Evolutionary conservation across 176 grass and related monocot genomes (phyloP), one percentile per base, ranked within the genome.

Genomic region (Coix lacrymajobi): DNA sequence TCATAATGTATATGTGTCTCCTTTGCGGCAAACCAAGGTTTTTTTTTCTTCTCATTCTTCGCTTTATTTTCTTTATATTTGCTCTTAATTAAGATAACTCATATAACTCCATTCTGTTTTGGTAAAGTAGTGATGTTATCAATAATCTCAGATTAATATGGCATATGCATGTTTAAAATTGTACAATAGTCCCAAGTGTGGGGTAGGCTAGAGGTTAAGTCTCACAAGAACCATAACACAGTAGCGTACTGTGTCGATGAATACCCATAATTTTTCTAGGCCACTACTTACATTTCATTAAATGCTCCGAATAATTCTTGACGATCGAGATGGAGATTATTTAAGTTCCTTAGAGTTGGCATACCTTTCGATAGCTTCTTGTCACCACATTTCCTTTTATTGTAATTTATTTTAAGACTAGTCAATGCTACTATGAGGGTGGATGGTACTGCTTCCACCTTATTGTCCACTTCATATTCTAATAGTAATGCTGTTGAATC

Each of bases 1-100:
- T 38, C 92, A 93, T 83, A 98, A 98, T 90, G 80, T 98, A 70
- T 98, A 90, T 83, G 91, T 95, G 31, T 98, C 96, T 84, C 96
- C 96, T 51, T 69, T 98, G 57, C 86, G 90, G n/a, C 92, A 98
- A 91, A 83, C 88, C 19, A 98, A 98, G 95, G 95, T 36, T 82
- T 78, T 75, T 26, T 68, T 82, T 78, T 75, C 22, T 68, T 54
- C 52, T 57, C 40, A 41, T 81, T 84, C 66, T 56, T 70, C 33
- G 11, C 7, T 79, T 75, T 84, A 65, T 38, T 61, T 80, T 22
- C 24, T 80, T n/a, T 79, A 67, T 15, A 37, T 72, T n/a, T 40
- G 45, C 61, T 82, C 43, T 75, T 77, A 65, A 79, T 62, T 84
- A 34, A 44, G 13, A 33, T 51, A 56, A 44, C 24, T 37, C 44